Base-by-base conservation (phyloP, 192 early-diverging fungal genomes). In the Coemansia erecta region DNA sequence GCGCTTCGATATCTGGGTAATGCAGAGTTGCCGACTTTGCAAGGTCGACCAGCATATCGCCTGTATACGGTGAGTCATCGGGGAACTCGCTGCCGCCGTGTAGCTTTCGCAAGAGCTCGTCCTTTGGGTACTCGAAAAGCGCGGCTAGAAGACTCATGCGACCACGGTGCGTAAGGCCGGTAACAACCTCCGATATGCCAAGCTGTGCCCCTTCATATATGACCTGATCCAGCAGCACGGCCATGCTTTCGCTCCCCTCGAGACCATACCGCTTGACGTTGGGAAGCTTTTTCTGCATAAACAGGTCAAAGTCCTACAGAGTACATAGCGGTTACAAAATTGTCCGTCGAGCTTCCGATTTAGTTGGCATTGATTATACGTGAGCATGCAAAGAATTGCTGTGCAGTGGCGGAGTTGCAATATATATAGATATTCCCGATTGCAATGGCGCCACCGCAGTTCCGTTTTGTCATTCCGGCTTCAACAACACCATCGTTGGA, bases 221-320 rank as follows among this genome's bases (percentile, higher is more conserved):
- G 17, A 96, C 58, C 56, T 85, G 82, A 60, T 98, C 91, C 33
- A 98, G 68, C 18, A 89, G 87, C 28, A 87, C 85, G 85, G 94
- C 92, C 89, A 98, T 94, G 63, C 87, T 89, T 71, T 98, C 95
- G 54, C 90, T 92, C 24, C 95, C 95, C 72, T 98, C 95, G 15
- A 98, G 68, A 12, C 95, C 95, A 66, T 98, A 98, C n/a, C 95
- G 85, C 77, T 96, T 96, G 48, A 96, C 86, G 51, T 93, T 87
- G 43, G 92, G 90, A 66, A 98, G 95, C 72, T 90, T 92, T 63
- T 96, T 96, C 46, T 90, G 90, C 85, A 98, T 88, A 67, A 96
- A 98, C 49, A 90, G 92, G 72, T 98, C 95, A 84, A 98, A 95
- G 2, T 56, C 58, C 68, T 70, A 37, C 35, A 37, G 35, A 37